These are phyloP conservation scores for Microsporum audouinii DNA, from an alignment of 2,329 filamentous ascomycete genomes.

Conservation along the genomic window DNA sequence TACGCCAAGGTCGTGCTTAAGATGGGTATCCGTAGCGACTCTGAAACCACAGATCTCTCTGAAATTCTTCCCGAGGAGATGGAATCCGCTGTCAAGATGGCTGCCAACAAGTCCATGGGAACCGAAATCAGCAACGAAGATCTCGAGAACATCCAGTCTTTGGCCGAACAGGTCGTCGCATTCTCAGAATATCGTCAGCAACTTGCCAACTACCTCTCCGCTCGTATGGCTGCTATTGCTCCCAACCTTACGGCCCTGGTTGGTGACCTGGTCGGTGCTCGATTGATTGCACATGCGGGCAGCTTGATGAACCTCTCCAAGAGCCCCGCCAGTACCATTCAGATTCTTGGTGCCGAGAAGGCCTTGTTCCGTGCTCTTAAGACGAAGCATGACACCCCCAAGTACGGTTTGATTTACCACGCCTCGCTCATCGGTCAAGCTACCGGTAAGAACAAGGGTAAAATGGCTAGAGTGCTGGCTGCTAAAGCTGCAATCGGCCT, in stretches of 20 bases:
- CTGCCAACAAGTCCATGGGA: conserved; percentile 95
- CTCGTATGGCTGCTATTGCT: conserved; percentile 92
- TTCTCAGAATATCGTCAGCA: conserved; percentile 85
- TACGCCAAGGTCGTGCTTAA: conserved; percentile 80
- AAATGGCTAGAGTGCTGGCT: conserved; percentile 92
- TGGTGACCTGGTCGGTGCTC: conserved; percentile 84
- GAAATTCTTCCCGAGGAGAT: conserved; percentile 94
- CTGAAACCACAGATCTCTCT: conserved; percentile 63
- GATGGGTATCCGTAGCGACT: conserved; percentile 80
- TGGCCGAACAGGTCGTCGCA: conserved; percentile 85
- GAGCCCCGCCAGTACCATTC: conserved; percentile 86
- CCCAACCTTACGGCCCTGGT: conserved; percentile 90
- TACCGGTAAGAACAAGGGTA: conserved; percentile 97
- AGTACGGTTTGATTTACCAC: conserved; percentile 92
- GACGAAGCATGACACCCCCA: conserved; percentile 98
- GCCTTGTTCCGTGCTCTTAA: conserved; percentile 95
- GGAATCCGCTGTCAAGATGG: conserved; percentile 79
- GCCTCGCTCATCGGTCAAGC: conserved; percentile 91
- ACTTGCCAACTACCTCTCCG: conserved; percentile 77
- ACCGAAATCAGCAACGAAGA: conserved; percentile 92
- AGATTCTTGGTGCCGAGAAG: conserved; percentile 98
- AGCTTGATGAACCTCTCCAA: conserved; percentile 93
- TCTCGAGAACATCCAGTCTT: conserved; percentile 78
- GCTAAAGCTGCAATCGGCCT: conserved; percentile 88
- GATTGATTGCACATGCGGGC: conserved; percentile 87